Evolutionary conservation across 257 asterid genomes (phyloP).

Genomic region (Penstemon davidsonii): DNA sequence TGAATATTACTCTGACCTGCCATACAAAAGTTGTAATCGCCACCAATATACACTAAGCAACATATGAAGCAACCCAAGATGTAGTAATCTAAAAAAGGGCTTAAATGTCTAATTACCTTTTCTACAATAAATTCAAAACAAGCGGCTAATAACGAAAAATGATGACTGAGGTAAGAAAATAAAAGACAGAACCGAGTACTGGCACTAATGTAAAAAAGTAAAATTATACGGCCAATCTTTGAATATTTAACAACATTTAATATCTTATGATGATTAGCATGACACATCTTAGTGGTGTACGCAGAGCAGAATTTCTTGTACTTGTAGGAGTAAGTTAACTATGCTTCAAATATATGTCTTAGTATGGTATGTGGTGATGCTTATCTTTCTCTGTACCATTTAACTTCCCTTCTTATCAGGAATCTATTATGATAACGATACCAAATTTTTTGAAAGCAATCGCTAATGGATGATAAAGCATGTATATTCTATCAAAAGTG

Average conservation of each 20-base stretch:
- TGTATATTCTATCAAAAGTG: too few relatives aligned
- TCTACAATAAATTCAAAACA: neutral
- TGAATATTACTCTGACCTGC: constrained; percentile 84
- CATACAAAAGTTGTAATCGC: constrained; percentile 25
- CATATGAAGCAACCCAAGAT: constrained; percentile 2
- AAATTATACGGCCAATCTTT: neutral
- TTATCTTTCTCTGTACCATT: too few relatives aligned
- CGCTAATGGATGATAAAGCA: too few relatives aligned
- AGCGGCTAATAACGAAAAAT: neutral
- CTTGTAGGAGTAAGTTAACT: neutral
- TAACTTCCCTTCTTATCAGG: too few relatives aligned
- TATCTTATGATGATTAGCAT: neutral
- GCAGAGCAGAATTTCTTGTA: constrained; percentile 2
- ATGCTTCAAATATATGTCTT: too few relatives aligned
- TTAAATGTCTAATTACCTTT: constrained; percentile 4
- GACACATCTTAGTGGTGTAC: too few relatives aligned
- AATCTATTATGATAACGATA: too few relatives aligned
- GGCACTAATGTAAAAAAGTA: neutral
- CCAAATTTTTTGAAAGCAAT: too few relatives aligned
- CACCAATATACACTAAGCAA: constrained; percentile 6
- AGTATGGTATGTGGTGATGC: too few relatives aligned
- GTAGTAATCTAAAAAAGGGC: constrained; percentile 2
- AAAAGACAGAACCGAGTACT: neutral
- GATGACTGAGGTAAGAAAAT: neutral
- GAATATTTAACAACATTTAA: neutral